Evolutionary conservation across 2,329 filamentous ascomycete species (phyloP).

Genomic region (Sporothrix pseudoabietina): DNA sequence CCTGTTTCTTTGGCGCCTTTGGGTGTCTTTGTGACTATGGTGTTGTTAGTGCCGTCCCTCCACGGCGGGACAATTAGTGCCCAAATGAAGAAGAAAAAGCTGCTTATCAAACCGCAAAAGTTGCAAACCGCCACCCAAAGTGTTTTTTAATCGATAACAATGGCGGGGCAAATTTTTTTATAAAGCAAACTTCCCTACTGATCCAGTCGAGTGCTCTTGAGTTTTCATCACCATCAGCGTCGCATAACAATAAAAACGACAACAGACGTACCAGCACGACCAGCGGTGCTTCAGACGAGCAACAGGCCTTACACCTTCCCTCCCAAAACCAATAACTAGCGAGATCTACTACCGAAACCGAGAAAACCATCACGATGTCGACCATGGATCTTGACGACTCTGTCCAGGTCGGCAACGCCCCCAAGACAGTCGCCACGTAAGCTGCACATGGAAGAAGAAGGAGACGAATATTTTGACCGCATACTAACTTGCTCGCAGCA

Average conservation of each 20-base stretch:
- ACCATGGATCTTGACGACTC: conserved; percentile 43
- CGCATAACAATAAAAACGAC: not conserved
- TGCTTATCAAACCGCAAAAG: conserved; percentile 29
- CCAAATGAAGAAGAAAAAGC: not conserved
- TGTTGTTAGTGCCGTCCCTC: not conserved
- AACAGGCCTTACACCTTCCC: not conserved
- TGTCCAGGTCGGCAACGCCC: conserved; percentile 37
- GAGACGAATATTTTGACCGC: not conserved
- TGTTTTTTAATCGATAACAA: conserved; percentile 24
- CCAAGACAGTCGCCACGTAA: conserved; percentile 41
- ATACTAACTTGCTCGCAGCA: conserved; percentile 52
- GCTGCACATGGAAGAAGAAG: conserved; percentile 25
- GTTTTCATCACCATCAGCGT: conserved; percentile 1
- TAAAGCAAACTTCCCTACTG: conserved; percentile 15
- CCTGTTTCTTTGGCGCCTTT: not conserved
- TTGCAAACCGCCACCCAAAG: conserved; percentile 23
- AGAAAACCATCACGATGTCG: conserved; percentile 29
- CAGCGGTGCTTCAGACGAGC: not conserved
- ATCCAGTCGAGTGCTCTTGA: not conserved
- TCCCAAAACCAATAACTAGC: not conserved
- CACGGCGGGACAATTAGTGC: not conserved
- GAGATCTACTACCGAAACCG: not conserved
- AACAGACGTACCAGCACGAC: not conserved
- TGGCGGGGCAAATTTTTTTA: conserved; percentile 34
- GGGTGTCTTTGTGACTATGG: not conserved